A percentile compares a stretch with the other conserved stretches of the same genome.
phyloP scores from a whole-genome alignment of 176 grass and related monocot genomes.

The Tillandsia leiboldiana region DNA sequence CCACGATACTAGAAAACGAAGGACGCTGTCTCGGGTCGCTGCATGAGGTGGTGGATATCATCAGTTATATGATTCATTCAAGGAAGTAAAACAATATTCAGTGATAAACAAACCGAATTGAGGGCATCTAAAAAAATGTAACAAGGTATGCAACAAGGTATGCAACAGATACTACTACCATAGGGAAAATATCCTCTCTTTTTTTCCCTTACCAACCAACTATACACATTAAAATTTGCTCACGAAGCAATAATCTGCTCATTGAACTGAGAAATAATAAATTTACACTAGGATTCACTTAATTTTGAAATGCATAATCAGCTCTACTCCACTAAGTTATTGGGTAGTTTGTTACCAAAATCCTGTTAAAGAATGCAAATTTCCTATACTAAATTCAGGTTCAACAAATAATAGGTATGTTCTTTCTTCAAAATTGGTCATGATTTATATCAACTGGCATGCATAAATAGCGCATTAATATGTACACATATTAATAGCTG shows the following conservation, averaged over 20 bases:
- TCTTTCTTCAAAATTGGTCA: too few species aligned
- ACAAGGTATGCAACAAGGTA: not conserved
- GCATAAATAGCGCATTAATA: too few species aligned
- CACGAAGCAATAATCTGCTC: not conserved
- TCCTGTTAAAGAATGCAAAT: too few species aligned
- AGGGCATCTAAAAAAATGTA: not conserved
- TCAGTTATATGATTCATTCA: not conserved
- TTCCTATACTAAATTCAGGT: too few species aligned
- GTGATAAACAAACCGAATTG: not conserved
- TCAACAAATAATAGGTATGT: too few species aligned
- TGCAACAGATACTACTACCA: not conserved
- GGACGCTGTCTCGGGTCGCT: constrained; percentile 83
- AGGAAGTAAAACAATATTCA: not conserved
- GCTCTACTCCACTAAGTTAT: too few species aligned
- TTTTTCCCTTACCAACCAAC: not conserved
- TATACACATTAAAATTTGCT: not conserved
- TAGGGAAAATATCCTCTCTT: too few species aligned
- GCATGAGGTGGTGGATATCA: not conserved
- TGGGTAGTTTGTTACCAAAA: too few species aligned
- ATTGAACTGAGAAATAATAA: not conserved
- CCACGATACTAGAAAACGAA: constrained; percentile 77
- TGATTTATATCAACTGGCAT: too few species aligned
- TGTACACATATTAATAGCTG: too few species aligned
- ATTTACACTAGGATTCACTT: too few species aligned
- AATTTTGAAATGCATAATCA: too few species aligned